phyloP scores from a whole-genome alignment of 257 asterid species.

The Echites panduratus region DNA sequence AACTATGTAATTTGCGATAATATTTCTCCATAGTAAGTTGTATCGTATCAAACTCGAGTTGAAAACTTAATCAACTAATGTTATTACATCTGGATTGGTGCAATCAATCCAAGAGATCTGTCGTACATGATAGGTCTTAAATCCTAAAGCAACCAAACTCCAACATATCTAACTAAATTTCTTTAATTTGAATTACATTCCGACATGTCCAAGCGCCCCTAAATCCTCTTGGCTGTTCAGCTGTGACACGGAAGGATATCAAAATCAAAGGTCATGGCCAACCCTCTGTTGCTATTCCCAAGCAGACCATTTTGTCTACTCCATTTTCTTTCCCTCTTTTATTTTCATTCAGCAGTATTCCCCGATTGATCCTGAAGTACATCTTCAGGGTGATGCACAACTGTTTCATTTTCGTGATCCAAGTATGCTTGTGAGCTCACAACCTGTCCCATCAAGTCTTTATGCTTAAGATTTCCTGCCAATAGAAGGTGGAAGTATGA shows the following conservation, averaged over 20 bases:
- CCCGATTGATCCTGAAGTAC: constrained; percentile 28
- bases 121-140: no score
- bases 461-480: constrained; percentile 84
- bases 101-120: no score
- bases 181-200: no score
- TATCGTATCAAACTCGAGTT: no score
- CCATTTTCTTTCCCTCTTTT: not conserved
- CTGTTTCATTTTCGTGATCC: constrained; percentile 41
- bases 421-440: constrained; percentile 86
- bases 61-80: no score
- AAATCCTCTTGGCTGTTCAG: not conserved
- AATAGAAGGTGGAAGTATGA: constrained; percentile 15
- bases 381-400: constrained; percentile 27
- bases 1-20: no score
- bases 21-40: no score
- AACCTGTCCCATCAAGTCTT: constrained; percentile 71
- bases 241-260: no score
- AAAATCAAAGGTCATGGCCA: not conserved
- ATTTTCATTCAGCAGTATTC: constrained; percentile 15
- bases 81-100: no score
- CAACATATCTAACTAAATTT: not conserved
- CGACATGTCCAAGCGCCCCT: not conserved
- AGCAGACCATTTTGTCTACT: no score
- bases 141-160: not conserved
- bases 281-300: no score